A percentile compares a stretch with the other conserved stretches of the same genome.
Evolutionary conservation across 208 protist species (phyloP).

Genomic region (Naegleria gruberi): DNA sequence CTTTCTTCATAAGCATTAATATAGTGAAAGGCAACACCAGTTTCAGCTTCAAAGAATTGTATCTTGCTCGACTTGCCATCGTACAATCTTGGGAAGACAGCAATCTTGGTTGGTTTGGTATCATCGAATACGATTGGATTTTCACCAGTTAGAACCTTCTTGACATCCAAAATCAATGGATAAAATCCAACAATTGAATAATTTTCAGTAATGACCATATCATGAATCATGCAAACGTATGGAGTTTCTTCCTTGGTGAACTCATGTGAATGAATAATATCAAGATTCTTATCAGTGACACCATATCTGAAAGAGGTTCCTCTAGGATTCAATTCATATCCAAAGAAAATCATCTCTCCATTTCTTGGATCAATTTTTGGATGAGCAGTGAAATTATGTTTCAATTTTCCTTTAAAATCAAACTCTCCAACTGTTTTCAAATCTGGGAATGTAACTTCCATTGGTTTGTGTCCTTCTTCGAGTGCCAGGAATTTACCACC

Average conservation of each 20-base stretch:
- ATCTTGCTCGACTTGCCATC: not conserved
- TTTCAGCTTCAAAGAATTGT: not conserved
- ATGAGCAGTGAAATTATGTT: conserved; percentile 20
- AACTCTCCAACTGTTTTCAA: not conserved
- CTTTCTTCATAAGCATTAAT: conserved; percentile 14
- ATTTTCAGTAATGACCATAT: conserved; percentile 29
- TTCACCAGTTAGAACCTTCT: not conserved
- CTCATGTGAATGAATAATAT: not conserved
- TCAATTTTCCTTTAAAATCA: not conserved
- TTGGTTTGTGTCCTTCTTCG: not conserved
- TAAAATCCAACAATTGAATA: conserved; percentile 15
- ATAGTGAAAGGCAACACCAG: conserved; percentile 9
- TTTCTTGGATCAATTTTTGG: conserved; percentile 25
- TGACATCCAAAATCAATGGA: not conserved
- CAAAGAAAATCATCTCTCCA: conserved; percentile 23
- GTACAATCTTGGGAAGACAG: not conserved
- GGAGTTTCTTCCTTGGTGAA: not conserved
- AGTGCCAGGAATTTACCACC: not conserved
- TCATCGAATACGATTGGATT: not conserved
- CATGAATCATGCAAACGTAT: conserved; percentile 25
- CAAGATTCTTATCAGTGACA: not conserved
- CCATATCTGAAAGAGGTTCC: not conserved
- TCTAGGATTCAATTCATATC: not conserved
- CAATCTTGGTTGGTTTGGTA: not conserved
- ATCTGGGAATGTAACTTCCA: not conserved